These are phyloP conservation scores for Malbranchea cinnamomea DNA, from an alignment of 2,329 filamentous ascomycete species.

Conservation along the genomic window DNA sequence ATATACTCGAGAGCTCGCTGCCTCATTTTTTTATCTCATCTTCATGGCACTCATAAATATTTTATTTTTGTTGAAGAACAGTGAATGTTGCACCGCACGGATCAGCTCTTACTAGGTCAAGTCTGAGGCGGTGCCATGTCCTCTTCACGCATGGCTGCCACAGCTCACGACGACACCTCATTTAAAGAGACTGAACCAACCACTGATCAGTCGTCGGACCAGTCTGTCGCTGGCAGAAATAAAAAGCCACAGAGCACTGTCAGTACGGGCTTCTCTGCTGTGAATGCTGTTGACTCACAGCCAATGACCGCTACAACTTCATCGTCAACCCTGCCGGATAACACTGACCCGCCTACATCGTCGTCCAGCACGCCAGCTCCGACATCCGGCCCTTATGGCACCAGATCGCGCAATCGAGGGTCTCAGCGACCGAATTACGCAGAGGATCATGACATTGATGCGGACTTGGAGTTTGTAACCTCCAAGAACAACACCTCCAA, in stretches of 20 bases:
- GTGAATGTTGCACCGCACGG: constrained; percentile 11
- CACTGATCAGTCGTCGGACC: constrained; percentile 4
- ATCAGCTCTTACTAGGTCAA: constrained; percentile 9
- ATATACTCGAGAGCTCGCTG: too few species aligned
- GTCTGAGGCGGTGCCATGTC: constrained; percentile 18
- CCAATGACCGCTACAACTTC: constrained; percentile 32
- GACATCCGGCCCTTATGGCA: too few species aligned
- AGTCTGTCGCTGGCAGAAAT: constrained; percentile 5
- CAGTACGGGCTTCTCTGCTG: constrained; percentile 12
- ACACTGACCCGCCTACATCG: constrained; percentile 21
- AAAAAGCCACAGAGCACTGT: constrained; percentile 7
- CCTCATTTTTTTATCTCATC: too few species aligned
- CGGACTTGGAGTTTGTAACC: constrained; percentile 55
- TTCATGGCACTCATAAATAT: too few species aligned
- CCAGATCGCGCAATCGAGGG: constrained; percentile 72
- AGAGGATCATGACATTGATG: constrained; percentile 79
- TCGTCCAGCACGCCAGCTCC: constrained; percentile 43
- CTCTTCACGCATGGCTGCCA: constrained; percentile 16
- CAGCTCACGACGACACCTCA: constrained; percentile 15
- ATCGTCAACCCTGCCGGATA: constrained; percentile 17
- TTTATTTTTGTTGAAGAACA: too few species aligned
- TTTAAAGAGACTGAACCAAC: constrained; percentile 10
- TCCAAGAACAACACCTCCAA: constrained; percentile 18
- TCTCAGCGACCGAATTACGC: constrained; percentile 82
- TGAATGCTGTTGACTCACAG: constrained; percentile 25